Base-by-base conservation (phyloP, 495 filamentous ascomycete genomes). In the Lepidopterella palustris region DNA sequence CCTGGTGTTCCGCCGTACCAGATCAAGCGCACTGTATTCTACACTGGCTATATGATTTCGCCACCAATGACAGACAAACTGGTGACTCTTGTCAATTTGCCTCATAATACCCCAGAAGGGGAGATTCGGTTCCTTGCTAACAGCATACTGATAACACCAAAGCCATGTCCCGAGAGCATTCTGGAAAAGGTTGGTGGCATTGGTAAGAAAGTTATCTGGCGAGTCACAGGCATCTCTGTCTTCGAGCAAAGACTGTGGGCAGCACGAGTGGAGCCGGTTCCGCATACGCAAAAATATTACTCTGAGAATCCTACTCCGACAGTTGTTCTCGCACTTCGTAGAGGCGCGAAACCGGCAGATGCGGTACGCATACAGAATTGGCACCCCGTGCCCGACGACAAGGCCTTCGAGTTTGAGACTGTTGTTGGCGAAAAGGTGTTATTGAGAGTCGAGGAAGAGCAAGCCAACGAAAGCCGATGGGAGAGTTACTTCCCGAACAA, bases 31-130 rank as follows among this genome's bases (percentile, higher is more conserved):
- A 87, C 84, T 11, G 84, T 96, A 50, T 89, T 92, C 76, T 97
- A 89, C 77, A 96, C 92, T n/a, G 92, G 89, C 39, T 97, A 97
- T 73, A 78, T 96, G 62, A 84, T 98, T 68, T 78, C 81, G 24
- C 76, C 81, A 45, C 68, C 79, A 27, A 87, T 89, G 66, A 86
- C 87, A 4, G 79, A 85, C 58, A 80, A 80, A 47, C 75, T 98
- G 20, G 80, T 89, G 48, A 77, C 78, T 2, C 80, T 91, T 51
- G 74, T 87, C 40, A 76, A 87, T 45, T 74, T 82, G 18, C 85
- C 87, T 5, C 73, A 80, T 23, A 79, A 79, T 65, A 70, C 77
- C 29, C 68, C 79, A 3, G 77, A 84, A 20, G 72, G 70, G 32
- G 89, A 95, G 28, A 71, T 97, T 58, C 91, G 88, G 60, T 84